phyloP scores from a whole-genome alignment of 1,139 yeast genomes.

The Zygoascus meyerae region DNA sequence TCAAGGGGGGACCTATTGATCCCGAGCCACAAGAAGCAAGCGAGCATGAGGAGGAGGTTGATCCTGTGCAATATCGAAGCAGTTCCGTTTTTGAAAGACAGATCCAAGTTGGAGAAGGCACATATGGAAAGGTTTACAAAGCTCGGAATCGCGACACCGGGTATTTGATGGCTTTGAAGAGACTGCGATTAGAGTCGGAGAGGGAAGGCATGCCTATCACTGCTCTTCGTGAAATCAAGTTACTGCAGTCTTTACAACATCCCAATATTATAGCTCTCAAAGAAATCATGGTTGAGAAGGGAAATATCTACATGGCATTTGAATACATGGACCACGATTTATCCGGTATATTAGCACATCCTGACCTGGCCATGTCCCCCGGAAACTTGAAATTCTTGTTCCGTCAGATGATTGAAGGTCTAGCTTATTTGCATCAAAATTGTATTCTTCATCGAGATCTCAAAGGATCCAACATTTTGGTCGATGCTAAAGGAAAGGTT shows the following conservation, averaged over 20 bases:
- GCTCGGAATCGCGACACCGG: constrained; percentile 65
- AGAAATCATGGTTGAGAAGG: constrained; percentile 85
- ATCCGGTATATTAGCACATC: constrained; percentile 79
- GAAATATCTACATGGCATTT: constrained; percentile 80
- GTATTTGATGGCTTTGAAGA: constrained; percentile 74
- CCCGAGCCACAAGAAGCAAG: not conserved
- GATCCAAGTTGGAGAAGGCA: constrained; percentile 73
- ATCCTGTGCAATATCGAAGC: constrained; percentile 13
- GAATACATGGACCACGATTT: constrained; percentile 93
- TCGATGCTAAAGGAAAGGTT: constrained; percentile 64
- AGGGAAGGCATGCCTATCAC: constrained; percentile 96
- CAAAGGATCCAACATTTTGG: constrained; percentile 84
- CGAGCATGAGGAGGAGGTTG: constrained; percentile 4
- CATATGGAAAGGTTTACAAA: constrained; percentile 76
- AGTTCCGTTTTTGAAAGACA: constrained; percentile 38
- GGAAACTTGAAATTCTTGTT: constrained; percentile 74
- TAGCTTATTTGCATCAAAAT: constrained; percentile 71
- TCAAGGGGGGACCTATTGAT: not conserved
- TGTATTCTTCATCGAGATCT: constrained; percentile 88
- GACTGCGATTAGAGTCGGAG: constrained; percentile 76
- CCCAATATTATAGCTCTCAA: constrained; percentile 70
- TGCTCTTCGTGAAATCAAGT: constrained; percentile 83
- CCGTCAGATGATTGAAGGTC: constrained; percentile 71
- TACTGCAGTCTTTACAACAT: constrained; percentile 83
- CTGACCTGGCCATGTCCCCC: constrained; percentile 54